Evolutionary conservation across 2,329 filamentous ascomycete genomes (phyloP), one percentile per base, ranked within the genome.

Genomic region (Alternaria viburni): DNA sequence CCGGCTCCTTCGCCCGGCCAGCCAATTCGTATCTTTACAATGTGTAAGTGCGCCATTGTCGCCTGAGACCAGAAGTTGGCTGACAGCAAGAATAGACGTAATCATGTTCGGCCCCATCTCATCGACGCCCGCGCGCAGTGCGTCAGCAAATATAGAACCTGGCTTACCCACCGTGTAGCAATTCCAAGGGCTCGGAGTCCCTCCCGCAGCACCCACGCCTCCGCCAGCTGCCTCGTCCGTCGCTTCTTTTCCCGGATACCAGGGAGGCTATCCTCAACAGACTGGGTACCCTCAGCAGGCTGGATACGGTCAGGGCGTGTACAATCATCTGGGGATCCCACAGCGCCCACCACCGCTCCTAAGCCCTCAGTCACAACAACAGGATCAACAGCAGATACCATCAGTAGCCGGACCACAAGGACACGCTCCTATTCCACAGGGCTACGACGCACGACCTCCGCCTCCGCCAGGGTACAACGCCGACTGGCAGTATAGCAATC

Each of bases 141-240:
- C 17, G 11, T 36, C 21, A 44, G 43, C 44, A 11, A 30, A 26
- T 44, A 32, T 41, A 17, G 15, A 30, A 15, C 26, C 3, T 43
- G 54, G 32, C 67, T 71, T 30, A 72, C 54, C 55, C n/a, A 3
- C 17, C 15, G 36, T 30, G n/a, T 60, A 73, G 67, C 71, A 73
- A 58, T 74, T 68, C 46, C 61, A 65, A 43, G 66, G 69, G 13
- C 64, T 72, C 13, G 67, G 67, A 23, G 54, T 64, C 5, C 73
- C 69, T 44, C 73, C 73, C 23, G 59, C 71, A 19, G 74, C 69
- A n/a, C 73, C 75, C 10, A 74, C 69, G 12, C 74, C 74, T 57
- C 73, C 74, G 12, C 68, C 69, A 23, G 70, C 71, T 25, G 69
- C 69, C 13, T 43, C 61, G 26, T 69, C 72, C 47, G 32, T 70